Conservation (phyloP, 2,329 filamentous ascomycete genomes). For the Fusarium protoensiforme region DNA sequence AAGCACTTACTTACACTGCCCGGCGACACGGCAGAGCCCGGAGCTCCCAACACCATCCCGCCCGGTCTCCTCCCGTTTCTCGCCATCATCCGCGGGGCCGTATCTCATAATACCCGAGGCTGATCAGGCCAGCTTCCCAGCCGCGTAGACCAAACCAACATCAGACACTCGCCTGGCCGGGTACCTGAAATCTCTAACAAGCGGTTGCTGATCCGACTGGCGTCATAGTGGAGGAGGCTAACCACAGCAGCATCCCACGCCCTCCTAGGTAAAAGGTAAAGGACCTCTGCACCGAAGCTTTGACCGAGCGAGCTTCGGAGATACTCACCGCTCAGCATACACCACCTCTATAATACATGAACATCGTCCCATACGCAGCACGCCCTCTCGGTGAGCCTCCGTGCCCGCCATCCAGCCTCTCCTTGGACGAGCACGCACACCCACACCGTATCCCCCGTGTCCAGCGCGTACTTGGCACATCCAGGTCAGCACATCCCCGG, state of each 20-base stretch:
- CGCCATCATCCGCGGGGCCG: conserved; percentile 12
- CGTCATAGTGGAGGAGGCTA: conserved; percentile 35
- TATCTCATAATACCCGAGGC: conserved; percentile 2
- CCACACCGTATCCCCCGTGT: not conserved
- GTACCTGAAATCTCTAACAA: conserved; percentile 17
- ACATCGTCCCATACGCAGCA: conserved; percentile 22
- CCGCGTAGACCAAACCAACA: not conserved
- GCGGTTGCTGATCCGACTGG: conserved; percentile 18
- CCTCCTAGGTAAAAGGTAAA: not conserved
- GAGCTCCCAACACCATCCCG: conserved; percentile 1
- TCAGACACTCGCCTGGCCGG: conserved; percentile 9
- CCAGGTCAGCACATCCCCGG: conserved; percentile 1
- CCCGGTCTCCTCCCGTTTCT: conserved; percentile 20
- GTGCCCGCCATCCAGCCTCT: not conserved
- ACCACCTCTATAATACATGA: not conserved
- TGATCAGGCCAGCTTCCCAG: conserved; percentile 5
- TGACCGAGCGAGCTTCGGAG: conserved; percentile 33
- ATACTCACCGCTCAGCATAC: conserved; percentile 11
- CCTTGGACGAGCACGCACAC: not conserved
- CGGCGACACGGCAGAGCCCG: conserved; percentile 13
- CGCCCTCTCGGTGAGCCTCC: not conserved
- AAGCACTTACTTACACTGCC: conserved; percentile 25
- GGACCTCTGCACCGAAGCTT: conserved; percentile 25
- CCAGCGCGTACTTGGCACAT: not conserved
- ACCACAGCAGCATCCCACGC: conserved; percentile 4